phyloP scores from a whole-genome alignment of 495 filamentous ascomycete species.

The Trichodelitschia bisporula region DNA sequence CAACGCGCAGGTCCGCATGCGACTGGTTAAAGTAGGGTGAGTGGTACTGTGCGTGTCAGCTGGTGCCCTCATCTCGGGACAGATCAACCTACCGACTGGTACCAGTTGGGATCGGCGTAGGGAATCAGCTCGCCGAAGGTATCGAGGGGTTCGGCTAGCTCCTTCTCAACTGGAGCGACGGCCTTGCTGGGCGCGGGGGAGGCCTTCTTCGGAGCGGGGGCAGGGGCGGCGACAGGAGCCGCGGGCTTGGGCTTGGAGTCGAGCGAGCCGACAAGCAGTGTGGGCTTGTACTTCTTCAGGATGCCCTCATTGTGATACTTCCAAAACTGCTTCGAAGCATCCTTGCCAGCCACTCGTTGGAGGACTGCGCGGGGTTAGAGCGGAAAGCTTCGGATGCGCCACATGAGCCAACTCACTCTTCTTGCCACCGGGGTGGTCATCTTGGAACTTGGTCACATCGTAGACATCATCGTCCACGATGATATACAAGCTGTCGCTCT shows the following conservation, averaged over 20 bases:
- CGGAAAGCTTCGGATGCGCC: background rate
- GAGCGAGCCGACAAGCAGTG: slow-evolving; percentile 74
- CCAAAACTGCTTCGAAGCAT: slow-evolving; percentile 97
- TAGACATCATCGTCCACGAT: slow-evolving; percentile 92
- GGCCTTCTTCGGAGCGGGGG: slow-evolving; percentile 22
- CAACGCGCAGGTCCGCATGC: slow-evolving; percentile 68
- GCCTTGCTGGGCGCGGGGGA: slow-evolving; percentile 21
- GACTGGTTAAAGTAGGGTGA: slow-evolving; percentile 90
- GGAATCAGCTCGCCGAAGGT: slow-evolving; percentile 70
- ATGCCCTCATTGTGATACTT: slow-evolving; percentile 95
- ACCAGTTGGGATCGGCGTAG: slow-evolving; percentile 84
- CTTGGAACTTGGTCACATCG: slow-evolving; percentile 81
- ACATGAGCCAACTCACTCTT: slow-evolving; percentile 40
- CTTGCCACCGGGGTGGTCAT: slow-evolving; percentile 88
- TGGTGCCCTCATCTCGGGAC: slow-evolving; percentile 5
- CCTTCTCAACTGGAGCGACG: slow-evolving; percentile 19
- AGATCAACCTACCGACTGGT: slow-evolving; percentile 57
- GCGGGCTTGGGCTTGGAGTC: slow-evolving; percentile 50
- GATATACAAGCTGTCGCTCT: slow-evolving; percentile 64
- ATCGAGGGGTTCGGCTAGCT: slow-evolving; percentile 48
- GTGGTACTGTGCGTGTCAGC: slow-evolving; percentile 37
- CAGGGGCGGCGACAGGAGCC: slow-evolving; percentile 27
- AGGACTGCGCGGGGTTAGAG: slow-evolving; percentile 32
- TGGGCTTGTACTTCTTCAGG: slow-evolving; percentile 79
- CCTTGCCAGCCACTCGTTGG: slow-evolving; percentile 78